Evolutionary conservation across 108 stramenopile genomes (phyloP).

Genomic region (Skeletonema tropicum): DNA sequence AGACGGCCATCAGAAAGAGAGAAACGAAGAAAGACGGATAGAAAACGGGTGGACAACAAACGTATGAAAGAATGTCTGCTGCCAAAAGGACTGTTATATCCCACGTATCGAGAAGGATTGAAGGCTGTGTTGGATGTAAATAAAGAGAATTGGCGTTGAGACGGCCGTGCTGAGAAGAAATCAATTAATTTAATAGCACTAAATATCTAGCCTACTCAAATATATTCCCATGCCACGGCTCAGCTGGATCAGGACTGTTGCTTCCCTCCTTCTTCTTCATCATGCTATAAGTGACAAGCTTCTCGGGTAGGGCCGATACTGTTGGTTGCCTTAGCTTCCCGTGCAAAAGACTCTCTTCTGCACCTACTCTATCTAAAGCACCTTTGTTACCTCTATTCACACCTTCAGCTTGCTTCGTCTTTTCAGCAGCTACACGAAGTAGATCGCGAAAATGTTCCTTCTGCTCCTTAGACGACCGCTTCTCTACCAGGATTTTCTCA

Average conservation of each 20-base stretch:
- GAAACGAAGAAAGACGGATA: slow-evolving; percentile 52
- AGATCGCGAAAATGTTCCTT: slow-evolving; percentile 83
- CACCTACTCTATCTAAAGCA: slow-evolving; percentile 65
- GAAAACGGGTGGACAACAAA: slow-evolving; percentile 60
- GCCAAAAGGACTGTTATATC: slow-evolving; percentile 44
- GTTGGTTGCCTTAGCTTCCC: slow-evolving; percentile 31
- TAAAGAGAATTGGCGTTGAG: slow-evolving; percentile 14
- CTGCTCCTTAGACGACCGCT: slow-evolving; percentile 87
- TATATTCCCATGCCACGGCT: slow-evolving; percentile 45
- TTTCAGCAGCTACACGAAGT: slow-evolving; percentile 77
- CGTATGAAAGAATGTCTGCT: slow-evolving; percentile 51
- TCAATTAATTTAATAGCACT: slow-evolving; percentile 1
- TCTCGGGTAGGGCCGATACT: slow-evolving; percentile 74
- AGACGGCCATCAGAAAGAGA: slow-evolving; percentile 29
- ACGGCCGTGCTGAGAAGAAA: not conserved
- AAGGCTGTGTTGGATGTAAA: slow-evolving; percentile 20
- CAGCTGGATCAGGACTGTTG: slow-evolving; percentile 13
- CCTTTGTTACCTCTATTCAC: slow-evolving; percentile 42
- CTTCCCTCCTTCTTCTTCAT: slow-evolving; percentile 53
- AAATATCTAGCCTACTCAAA: slow-evolving; percentile 9
- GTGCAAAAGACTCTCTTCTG: slow-evolving; percentile 74
- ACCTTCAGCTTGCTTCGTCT: slow-evolving; percentile 54
- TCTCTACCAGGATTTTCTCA: slow-evolving; percentile 61
- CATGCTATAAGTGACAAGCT: slow-evolving; percentile 73
- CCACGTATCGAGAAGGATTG: slow-evolving; percentile 72